A percentile compares a stretch with the other conserved stretches of the same genome.
Evolutionary conservation across 2,329 filamentous ascomycete species (phyloP).

Genomic region (Fusarium vanettenii): DNA sequence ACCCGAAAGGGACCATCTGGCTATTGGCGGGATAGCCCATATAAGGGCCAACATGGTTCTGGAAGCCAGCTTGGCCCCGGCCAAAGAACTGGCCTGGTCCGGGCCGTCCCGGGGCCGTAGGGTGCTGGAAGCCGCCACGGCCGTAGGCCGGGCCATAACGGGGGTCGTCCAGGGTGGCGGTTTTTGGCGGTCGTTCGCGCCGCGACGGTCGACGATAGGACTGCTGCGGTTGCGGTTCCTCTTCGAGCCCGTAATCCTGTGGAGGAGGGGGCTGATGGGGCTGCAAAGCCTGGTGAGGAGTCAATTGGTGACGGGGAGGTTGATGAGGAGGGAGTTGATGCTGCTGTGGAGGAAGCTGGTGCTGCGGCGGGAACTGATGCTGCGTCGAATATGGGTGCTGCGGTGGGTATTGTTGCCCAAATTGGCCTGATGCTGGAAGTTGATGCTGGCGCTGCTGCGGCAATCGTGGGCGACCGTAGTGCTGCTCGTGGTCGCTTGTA

Average conservation of each 20-base stretch:
- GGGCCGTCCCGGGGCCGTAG: slow-evolving; percentile 18
- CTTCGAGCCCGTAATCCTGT: slow-evolving; percentile 45
- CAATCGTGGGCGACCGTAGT: slow-evolving; percentile 45
- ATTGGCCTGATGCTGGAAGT: slow-evolving; percentile 39
- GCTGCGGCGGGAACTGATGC: slow-evolving; percentile 47
- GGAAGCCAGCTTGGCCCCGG: slow-evolving; percentile 53
- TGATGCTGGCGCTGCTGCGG: slow-evolving; percentile 45
- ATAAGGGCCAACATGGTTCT: slow-evolving; percentile 60
- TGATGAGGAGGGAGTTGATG: slow-evolving; percentile 48
- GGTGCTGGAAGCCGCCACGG: slow-evolving; percentile 45
- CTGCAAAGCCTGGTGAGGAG: slow-evolving; percentile 49
- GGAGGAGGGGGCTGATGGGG: slow-evolving; percentile 50
- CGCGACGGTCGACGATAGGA: slow-evolving; percentile 33
- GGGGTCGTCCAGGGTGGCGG: slow-evolving; percentile 72
- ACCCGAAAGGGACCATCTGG: slow-evolving; percentile 62
- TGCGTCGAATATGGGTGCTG: slow-evolving; percentile 48
- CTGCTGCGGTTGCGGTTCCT: slow-evolving; percentile 23
- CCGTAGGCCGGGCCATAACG: slow-evolving; percentile 65
- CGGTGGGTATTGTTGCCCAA: slow-evolving; percentile 42
- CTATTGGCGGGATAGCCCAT: slow-evolving; percentile 53
- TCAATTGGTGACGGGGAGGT: slow-evolving; percentile 48
- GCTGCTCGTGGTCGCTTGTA: slow-evolving; percentile 32
- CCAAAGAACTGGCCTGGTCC: slow-evolving; percentile 45
- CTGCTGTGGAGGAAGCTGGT: slow-evolving; percentile 44
- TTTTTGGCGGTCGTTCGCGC: slow-evolving; percentile 46